Conservation (phyloP, 2,329 filamentous ascomycete species). For the Fusarium phyllophilum region DNA sequence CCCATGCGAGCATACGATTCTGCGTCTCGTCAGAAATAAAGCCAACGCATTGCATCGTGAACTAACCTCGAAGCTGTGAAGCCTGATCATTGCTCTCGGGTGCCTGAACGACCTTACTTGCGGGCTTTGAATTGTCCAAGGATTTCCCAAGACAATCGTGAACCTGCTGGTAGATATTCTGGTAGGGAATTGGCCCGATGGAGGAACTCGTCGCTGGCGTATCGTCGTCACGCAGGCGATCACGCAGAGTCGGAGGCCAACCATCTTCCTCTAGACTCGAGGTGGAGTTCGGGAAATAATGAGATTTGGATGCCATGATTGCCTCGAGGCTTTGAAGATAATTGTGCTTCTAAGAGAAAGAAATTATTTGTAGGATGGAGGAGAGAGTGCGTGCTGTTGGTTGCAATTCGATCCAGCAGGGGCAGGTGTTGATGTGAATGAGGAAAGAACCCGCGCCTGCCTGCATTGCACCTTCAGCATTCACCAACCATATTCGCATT, state of each 20-base stretch:
- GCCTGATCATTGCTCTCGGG: neutral
- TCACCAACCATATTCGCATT: neutral
- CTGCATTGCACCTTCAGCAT: fast-evolving
- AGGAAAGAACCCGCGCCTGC: neutral
- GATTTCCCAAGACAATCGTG: slow-evolving; percentile 31
- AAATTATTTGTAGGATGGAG: too few species aligned
- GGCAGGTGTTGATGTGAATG: fast-evolving
- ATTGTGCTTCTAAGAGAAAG: neutral
- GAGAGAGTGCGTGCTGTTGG: neutral
- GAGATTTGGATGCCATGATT: neutral
- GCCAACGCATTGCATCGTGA: fast-evolving
- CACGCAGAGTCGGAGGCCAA: slow-evolving; percentile 43
- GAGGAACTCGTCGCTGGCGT: slow-evolving; percentile 10
- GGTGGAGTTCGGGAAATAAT: slow-evolving; percentile 1
- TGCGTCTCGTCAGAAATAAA: slow-evolving; percentile 1
- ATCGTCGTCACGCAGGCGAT: slow-evolving; percentile 43
- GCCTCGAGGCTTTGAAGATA: too few species aligned
- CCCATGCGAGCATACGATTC: slow-evolving; percentile 42
- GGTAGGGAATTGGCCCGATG: neutral
- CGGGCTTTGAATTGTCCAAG: neutral
- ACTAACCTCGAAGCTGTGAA: slow-evolving; percentile 37
- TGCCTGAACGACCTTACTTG: neutral
- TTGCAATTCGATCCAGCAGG: neutral
- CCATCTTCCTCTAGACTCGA: slow-evolving; percentile 10
- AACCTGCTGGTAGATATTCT: slow-evolving; percentile 41